Conservation (phyloP, 805 yeast genomes). For the Tetrapisispora arboricola region DNA sequence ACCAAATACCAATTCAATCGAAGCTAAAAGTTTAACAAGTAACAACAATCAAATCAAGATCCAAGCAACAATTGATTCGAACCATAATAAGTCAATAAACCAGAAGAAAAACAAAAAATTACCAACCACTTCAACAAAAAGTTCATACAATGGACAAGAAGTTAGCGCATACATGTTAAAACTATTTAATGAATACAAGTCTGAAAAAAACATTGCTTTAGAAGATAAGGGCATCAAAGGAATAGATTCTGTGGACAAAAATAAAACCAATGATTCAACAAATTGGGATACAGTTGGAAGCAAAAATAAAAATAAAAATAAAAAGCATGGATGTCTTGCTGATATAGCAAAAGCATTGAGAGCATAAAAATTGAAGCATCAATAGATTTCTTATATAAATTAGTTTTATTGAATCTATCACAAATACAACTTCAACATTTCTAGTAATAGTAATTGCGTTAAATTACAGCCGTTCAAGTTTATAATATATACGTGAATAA, state of each 20-base stretch:
- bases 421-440: too few relatives aligned
- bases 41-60: neutral
- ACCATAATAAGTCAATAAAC: conserved; percentile 1
- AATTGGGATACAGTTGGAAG: conserved; percentile 26
- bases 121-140: conserved; percentile 2
- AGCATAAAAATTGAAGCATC: neutral
- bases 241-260: conserved; percentile 2
- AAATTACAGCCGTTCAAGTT: too few relatives aligned
- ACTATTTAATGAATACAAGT: conserved; percentile 7
- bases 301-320: conserved; percentile 13
- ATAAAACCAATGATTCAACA: conserved; percentile 6
- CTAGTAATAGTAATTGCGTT: too few relatives aligned
- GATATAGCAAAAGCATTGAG: conserved; percentile 20
- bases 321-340: conserved; percentile 21
- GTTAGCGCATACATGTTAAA: conserved; percentile 16
- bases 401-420: too few relatives aligned
- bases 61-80: neutral
- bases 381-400: too few relatives aligned
- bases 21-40: neutral
- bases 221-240: conserved; percentile 4
- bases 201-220: conserved; percentile 6
- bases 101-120: neutral
- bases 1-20: neutral
- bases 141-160: conserved; percentile 21
- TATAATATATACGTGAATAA: too few relatives aligned